Conservation (phyloP, 202 grass and related monocot species). For the Carex arenaria region DNA sequence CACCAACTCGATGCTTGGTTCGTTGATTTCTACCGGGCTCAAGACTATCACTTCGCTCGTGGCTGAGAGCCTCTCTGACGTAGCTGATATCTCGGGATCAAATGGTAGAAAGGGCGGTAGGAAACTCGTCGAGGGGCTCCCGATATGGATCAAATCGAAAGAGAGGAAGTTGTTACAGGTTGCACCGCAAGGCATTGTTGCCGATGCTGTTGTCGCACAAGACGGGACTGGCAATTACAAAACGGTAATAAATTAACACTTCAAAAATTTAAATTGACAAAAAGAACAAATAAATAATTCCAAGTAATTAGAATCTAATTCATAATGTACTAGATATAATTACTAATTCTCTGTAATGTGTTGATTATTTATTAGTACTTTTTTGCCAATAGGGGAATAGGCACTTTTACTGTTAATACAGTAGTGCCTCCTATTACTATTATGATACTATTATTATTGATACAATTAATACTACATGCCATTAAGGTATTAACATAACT, state of each 20-base stretch:
- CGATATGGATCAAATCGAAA: slow-evolving; percentile 42
- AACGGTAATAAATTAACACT: neutral
- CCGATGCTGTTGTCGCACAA: slow-evolving; percentile 67
- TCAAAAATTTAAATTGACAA: too few relatives aligned
- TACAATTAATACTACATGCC: neutral
- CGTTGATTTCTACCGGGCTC: slow-evolving; percentile 35
- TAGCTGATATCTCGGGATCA: slow-evolving; percentile 6
- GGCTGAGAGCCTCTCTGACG: slow-evolving; percentile 38
- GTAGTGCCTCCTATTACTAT: too few relatives aligned
- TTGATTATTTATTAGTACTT: too few relatives aligned
- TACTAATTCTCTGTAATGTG: too few relatives aligned
- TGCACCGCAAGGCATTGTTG: neutral
- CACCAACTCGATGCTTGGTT: slow-evolving; percentile 35
- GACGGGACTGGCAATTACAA: slow-evolving; percentile 70
- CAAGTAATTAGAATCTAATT: too few relatives aligned
- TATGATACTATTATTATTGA: neutral
- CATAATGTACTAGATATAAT: too few relatives aligned
- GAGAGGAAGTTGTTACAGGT: slow-evolving; percentile 46
- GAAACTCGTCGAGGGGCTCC: slow-evolving; percentile 5
- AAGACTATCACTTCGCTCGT: slow-evolving; percentile 57
- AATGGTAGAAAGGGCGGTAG: neutral
- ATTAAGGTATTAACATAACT: neutral
- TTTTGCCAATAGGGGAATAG: too few relatives aligned
- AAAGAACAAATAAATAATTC: too few relatives aligned
- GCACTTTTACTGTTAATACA: too few relatives aligned